Evolutionary conservation across 495 filamentous ascomycete genomes (phyloP).

Genomic region (Tuber indicum): DNA sequence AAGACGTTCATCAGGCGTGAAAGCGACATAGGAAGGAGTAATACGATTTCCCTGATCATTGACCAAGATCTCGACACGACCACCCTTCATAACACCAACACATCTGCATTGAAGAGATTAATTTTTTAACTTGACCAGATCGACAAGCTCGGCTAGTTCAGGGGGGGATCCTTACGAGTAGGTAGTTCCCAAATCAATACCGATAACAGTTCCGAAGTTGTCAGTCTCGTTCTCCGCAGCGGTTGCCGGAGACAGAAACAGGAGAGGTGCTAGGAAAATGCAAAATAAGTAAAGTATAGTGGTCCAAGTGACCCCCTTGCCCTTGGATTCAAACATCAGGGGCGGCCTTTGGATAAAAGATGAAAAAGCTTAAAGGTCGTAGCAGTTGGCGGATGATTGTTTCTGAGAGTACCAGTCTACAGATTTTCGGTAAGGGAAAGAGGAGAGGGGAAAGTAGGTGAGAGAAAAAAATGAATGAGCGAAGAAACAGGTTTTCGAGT

Average conservation of each 20-base stretch:
- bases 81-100: constrained; percentile 98
- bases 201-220: constrained; percentile 84
- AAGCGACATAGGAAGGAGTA: constrained; percentile 96
- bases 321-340: constrained; percentile 41
- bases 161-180: constrained; percentile 59
- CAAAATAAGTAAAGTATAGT: constrained; percentile 78
- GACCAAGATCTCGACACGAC: constrained; percentile 94
- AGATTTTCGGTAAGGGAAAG: constrained; percentile 19
- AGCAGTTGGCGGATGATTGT: constrained; percentile 13
- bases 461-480: constrained; percentile 11
- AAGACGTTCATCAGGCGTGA: constrained; percentile 93
- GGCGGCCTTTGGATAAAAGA: constrained; percentile 26
- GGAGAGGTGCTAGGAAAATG: constrained; percentile 66
- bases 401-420: background rate
- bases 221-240: constrained; percentile 69
- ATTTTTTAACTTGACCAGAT: constrained; percentile 29
- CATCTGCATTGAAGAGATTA: constrained; percentile 48
- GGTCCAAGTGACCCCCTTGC: constrained; percentile 53
- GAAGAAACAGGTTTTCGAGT: background rate
- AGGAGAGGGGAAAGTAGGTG: constrained; percentile 16
- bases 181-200: constrained; percentile 98
- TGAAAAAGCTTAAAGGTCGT: constrained; percentile 17
- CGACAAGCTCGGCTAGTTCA: background rate
- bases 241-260: constrained; percentile 66
- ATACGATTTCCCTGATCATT: constrained; percentile 99